These are phyloP conservation scores for Pseudocercospora fijiensis DNA, from an alignment of 2,329 filamentous ascomycete genomes.

Conservation along the genomic window DNA sequence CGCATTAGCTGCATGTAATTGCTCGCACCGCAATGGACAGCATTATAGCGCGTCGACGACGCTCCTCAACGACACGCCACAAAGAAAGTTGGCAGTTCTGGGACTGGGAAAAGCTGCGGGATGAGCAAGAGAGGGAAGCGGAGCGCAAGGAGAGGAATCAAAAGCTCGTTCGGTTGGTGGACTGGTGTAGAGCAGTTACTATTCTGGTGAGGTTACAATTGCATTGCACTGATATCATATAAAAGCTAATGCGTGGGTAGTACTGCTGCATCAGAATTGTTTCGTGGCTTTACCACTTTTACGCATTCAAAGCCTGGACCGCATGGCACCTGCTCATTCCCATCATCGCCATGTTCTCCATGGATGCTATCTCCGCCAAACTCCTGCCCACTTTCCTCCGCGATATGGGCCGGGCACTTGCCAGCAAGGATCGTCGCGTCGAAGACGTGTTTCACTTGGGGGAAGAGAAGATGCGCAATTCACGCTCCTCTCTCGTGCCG, in stretches of 20 bases:
- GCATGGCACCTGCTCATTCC: not conserved
- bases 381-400: not conserved
- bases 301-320: not conserved
- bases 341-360: not conserved
- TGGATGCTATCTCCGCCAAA: not conserved
- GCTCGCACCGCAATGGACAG: not conserved
- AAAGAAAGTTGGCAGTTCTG: constrained; percentile 8
- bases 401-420: no score
- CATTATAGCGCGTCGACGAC: not conserved
- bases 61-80: not conserved
- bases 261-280: not conserved
- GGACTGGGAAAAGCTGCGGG: constrained; percentile 1
- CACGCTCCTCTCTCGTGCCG: not conserved
- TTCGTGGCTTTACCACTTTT: not conserved
- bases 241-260: not conserved
- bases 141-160: not conserved
- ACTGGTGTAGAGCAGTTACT: not conserved
- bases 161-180: not conserved
- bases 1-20: not conserved
- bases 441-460: not conserved
- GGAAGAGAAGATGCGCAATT: not conserved
- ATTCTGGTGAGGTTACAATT: not conserved
- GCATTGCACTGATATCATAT: not conserved
- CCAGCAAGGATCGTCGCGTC: not conserved
- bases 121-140: not conserved